Evolutionary conservation across 1,284 basidiomycete species (phyloP), one percentile per base, ranked within the genome.

Genomic region (Ustilago xerochloae): DNA sequence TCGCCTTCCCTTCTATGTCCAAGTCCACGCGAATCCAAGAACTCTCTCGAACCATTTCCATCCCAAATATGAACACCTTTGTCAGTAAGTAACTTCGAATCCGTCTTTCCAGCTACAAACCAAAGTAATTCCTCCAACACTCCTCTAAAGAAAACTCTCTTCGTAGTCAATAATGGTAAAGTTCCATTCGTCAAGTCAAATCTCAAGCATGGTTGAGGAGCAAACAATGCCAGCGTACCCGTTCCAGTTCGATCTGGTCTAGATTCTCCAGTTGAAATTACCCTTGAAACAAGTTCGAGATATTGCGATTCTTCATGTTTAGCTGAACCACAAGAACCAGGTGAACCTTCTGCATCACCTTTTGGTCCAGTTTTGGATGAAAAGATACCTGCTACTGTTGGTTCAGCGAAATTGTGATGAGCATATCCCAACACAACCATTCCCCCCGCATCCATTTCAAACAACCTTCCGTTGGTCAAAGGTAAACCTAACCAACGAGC

Each of bases 21-120:
- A 18, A 99, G 86, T 0, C 96, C 95, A 18, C 93, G 88, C 61
- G 89, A 89, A 79, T 94, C 92, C 35, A 99, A 86, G 79, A 96
- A 99, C 66, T 90, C 91, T 70, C 91, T 89, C 12, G 91, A 92
- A 7, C 94, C 96, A 78, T 99, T 99, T 0, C 94, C 95, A 83
- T 97, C 94, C 96, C 97, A 99, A 78, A 99, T 99, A 83, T 93
- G 92, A 68, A 99, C 89, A 48, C 92, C 93, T 81, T 92, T 92
- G n/a, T 89, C 87, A 0, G 90, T 90, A 32, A 99, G 88, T 0
- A 91, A 78, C 57, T 87, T 90, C 0, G 92, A 90, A 85, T 97
- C 93, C 0, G 96, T 98, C 22, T 87, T 89, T 1, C 95, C 96
- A 22, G 88, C 87, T 16, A 98, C 87, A 81, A 99, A 99, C 96